phyloP scores from a whole-genome alignment of 2,329 filamentous ascomycete species.

The Penicillium sp. region DNA sequence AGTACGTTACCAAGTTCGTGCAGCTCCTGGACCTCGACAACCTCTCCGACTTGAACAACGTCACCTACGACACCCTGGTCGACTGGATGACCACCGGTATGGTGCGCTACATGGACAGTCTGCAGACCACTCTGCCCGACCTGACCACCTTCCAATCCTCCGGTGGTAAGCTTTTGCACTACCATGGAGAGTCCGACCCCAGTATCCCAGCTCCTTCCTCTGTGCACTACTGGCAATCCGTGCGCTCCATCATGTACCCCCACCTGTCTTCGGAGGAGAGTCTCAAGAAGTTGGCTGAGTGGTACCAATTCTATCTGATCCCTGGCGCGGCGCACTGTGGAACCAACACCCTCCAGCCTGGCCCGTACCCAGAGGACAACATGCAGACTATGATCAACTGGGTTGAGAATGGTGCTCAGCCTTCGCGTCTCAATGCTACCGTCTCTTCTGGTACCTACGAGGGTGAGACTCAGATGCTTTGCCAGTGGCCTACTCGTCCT shows the following conservation, averaged over 20 bases:
- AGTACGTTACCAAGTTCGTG: constrained; percentile 38
- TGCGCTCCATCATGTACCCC: constrained; percentile 54
- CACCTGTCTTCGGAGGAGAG: constrained; percentile 40
- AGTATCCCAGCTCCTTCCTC: constrained; percentile 56
- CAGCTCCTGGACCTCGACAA: constrained; percentile 36
- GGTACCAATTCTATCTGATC: constrained; percentile 58
- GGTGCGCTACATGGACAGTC: constrained; percentile 51
- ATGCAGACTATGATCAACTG: constrained; percentile 52
- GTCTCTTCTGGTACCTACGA: constrained; percentile 31
- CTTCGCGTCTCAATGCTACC: constrained; percentile 48
- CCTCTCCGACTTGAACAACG: constrained; percentile 46
- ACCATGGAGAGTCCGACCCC: constrained; percentile 59
- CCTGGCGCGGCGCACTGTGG: constrained; percentile 57
- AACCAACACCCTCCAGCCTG: constrained; percentile 48
- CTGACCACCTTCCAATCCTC: constrained; percentile 51
- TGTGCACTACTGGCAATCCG: constrained; percentile 58
- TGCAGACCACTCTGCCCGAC: constrained; percentile 58
- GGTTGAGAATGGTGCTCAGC: constrained; percentile 53
- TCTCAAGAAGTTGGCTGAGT: constrained; percentile 49
- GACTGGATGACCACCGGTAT: constrained; percentile 56
- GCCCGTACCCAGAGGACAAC: constrained; percentile 49
- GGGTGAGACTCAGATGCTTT: constrained; percentile 37
- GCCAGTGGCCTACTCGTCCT: constrained; percentile 37
- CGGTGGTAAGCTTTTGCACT: constrained; percentile 60
- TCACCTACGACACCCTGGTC: constrained; percentile 60